Evolutionary conservation across 768 basidiomycete genomes (phyloP).

Genomic region (Leccinum longicurvipes): DNA sequence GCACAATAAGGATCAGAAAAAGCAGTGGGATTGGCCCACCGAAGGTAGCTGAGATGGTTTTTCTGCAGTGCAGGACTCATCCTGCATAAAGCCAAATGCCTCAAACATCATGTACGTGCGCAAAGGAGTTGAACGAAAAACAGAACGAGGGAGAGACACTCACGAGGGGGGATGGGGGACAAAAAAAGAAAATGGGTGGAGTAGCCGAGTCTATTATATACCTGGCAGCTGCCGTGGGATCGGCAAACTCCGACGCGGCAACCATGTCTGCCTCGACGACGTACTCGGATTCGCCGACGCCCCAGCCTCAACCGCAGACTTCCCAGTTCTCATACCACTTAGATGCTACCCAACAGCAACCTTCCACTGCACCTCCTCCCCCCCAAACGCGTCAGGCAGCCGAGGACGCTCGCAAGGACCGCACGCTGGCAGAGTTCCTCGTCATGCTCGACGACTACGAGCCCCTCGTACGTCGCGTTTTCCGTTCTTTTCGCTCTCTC

Average conservation of each 20-base stretch:
- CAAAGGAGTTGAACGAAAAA: conserved; percentile 30
- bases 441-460: conserved; percentile 97
- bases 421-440: conserved; percentile 89
- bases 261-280: conserved; percentile 30
- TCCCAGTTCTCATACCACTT: conserved; percentile 18
- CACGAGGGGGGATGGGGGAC: neutral
- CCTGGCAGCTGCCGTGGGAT: neutral
- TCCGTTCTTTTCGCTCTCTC: neutral
- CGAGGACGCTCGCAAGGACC: conserved; percentile 83
- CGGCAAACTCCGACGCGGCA: conserved; percentile 30
- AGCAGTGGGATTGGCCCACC: conserved; percentile 49
- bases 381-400: conserved; percentile 64
- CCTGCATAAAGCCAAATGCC: conserved; percentile 91
- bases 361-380: conserved; percentile 20
- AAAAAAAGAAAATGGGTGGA: neutral
- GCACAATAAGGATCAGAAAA: conserved; percentile 35
- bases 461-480: conserved; percentile 65
- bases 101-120: conserved; percentile 68
- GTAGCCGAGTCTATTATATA: conserved; percentile 21
- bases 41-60: conserved; percentile 89
- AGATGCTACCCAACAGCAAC: conserved; percentile 23
- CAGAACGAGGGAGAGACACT: conserved; percentile 22
- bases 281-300: conserved; percentile 32
- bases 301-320: conserved; percentile 28
- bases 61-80: conserved; percentile 71